Evolutionary conservation across 2,329 filamentous ascomycete genomes (phyloP).

Genomic region (Elsinoe perseae): DNA sequence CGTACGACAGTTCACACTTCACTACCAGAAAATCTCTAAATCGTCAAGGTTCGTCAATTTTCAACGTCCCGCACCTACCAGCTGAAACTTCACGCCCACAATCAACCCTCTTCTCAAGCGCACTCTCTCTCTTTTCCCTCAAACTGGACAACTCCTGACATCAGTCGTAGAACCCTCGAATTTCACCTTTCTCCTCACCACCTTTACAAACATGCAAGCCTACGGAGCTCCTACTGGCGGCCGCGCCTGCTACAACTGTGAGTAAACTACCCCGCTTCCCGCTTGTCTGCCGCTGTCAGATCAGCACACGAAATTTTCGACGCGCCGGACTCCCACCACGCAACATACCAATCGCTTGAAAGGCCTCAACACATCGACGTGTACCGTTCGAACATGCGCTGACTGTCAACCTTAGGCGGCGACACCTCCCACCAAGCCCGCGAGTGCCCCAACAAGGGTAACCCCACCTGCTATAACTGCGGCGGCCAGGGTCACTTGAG

Average conservation of each 20-base stretch:
- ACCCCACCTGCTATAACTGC: conserved; percentile 32
- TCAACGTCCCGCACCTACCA: background rate
- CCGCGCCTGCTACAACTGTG: conserved; percentile 54
- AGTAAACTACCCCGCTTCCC: conserved; percentile 27
- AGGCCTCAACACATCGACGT: background rate
- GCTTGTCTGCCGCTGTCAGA: conserved; percentile 1
- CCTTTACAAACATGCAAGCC: conserved; percentile 40
- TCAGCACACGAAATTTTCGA: background rate
- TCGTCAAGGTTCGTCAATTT: conserved; percentile 1
- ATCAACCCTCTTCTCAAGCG: background rate
- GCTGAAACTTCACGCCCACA: background rate
- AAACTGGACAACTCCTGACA: background rate
- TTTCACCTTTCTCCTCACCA: background rate
- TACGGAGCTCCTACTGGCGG: conserved; percentile 34
- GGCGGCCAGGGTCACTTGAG: conserved; percentile 45
- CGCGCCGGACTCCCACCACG: background rate
- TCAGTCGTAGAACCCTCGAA: background rate
- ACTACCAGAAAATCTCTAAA: background rate
- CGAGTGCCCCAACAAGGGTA: conserved; percentile 45
- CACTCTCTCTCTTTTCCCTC: background rate
- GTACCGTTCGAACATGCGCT: conserved; percentile 15
- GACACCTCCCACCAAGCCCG: conserved; percentile 43
- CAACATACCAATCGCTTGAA: background rate
- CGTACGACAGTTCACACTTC: background rate
- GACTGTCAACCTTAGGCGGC: conserved; percentile 33